These are phyloP conservation scores for Diaporthe citriasiana DNA, from an alignment of 2,329 filamentous ascomycete genomes.

Conservation along the genomic window DNA sequence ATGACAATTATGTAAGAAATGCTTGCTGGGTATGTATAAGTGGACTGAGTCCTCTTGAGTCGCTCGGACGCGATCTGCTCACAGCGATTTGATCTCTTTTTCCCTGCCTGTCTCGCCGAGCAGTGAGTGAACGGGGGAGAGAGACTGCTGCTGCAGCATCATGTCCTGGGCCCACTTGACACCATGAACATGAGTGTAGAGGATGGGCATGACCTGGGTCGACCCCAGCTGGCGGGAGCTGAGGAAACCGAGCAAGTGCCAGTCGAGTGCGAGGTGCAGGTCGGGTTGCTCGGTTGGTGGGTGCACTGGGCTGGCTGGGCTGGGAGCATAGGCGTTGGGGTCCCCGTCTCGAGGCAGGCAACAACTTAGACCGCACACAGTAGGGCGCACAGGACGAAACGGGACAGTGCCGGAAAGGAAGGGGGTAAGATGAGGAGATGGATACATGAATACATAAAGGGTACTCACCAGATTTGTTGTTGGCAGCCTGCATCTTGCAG, in stretches of 20 bases:
- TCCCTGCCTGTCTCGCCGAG: not conserved
- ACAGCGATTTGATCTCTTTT: not conserved
- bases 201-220: conserved; percentile 12
- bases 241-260: conserved; percentile 28
- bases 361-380: conserved; percentile 6
- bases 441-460: conserved; percentile 14
- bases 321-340: conserved; percentile 9
- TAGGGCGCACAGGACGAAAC: conserved; percentile 17
- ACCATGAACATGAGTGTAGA: conserved; percentile 9
- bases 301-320: not conserved
- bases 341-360: conserved; percentile 27
- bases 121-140: conserved; percentile 3
- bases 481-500: conserved; percentile 43
- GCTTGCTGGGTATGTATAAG: conserved; percentile 25
- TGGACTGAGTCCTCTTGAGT: conserved; percentile 30
- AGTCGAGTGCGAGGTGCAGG: conserved; percentile 31
- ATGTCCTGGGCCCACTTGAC: conserved; percentile 34
- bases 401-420: conserved; percentile 15
- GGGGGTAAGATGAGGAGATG: not conserved
- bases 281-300: conserved; percentile 32
- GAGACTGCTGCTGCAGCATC: not conserved
- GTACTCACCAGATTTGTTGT: conserved; percentile 42
- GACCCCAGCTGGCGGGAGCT: conserved; percentile 26
- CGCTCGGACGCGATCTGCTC: conserved; percentile 8
- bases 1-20: conserved; percentile 36